Base-by-base conservation (phyloP, 345 rosid genomes). In the Pistacia atlantica region DNA sequence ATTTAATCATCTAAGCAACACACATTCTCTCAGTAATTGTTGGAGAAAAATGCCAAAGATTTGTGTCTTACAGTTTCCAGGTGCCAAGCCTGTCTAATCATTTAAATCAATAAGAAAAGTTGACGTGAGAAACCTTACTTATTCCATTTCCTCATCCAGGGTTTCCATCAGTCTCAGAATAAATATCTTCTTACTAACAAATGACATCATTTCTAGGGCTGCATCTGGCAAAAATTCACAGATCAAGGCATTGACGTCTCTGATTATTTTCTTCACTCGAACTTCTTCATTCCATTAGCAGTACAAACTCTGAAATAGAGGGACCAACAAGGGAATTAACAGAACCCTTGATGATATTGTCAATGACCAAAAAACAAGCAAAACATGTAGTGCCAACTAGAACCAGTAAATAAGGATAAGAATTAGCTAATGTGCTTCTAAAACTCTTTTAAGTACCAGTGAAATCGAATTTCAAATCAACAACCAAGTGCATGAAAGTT, bases 281-380 rank as follows among this genome's bases (percentile, higher is more conserved):
- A 54, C 25, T 57, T 17, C 60, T 28, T 11, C 31, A 8, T 2
- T 14, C 11, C 8, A 11, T 76, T 16, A 52, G 45, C 56, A 65
- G 69, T 17, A 14, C 18, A 17, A 46, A 57, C 54, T 54, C 78
- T 75, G 74, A 20, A 31, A 2, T 59, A 49, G 35, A 79, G 67
- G 38, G 3, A 18, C 37, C 20, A 0, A 31, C 20, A 49, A 48
- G 35, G 31, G 35, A 61, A 42, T 65, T 33, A 71, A 66, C 25
- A 18, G 4, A 18, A 7, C 4, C 13, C 58, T 3, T 12, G 22
- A 49, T 49, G 22, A 49, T 28, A 49, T 68, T 55, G 31, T 4
- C 9, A 8, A 54, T 55, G 5, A 18, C 9, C 14, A 13, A 6
- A 22, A 49, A 12, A 55, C 42, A 20, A 71, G 58, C 8, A 57